Conservation (phyloP, 106 monocot species). For the Acanthochlamys bracteata region DNA sequence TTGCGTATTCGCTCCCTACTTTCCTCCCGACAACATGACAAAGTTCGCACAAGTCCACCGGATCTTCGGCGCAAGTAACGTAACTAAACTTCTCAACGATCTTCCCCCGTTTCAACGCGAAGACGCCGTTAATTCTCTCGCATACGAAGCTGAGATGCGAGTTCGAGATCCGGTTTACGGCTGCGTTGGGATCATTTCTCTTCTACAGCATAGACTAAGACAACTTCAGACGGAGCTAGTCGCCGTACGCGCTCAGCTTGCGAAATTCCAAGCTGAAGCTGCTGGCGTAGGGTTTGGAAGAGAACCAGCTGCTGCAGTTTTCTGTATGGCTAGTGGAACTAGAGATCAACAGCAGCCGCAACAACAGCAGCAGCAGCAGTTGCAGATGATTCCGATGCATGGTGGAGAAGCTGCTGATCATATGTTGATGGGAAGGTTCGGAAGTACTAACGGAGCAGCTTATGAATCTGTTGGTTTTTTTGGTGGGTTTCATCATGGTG, state of each 20-base stretch:
- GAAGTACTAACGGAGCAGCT: background rate
- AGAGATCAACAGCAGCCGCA: slow-evolving; percentile 6
- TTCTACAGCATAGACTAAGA: slow-evolving; percentile 74
- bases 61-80: slow-evolving; percentile 92
- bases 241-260: slow-evolving; percentile 52
- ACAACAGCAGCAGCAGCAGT: slow-evolving; percentile 8
- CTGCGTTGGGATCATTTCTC: slow-evolving; percentile 78
- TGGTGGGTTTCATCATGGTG: background rate
- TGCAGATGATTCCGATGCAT: slow-evolving; percentile 2
- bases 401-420: background rate
- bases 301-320: background rate
- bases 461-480: background rate
- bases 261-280: slow-evolving; percentile 34
- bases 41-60: slow-evolving; percentile 89
- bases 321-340: background rate
- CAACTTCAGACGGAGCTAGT: slow-evolving; percentile 71
- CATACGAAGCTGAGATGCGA: slow-evolving; percentile 61
- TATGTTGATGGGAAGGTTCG: background rate
- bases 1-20: slow-evolving; percentile 94
- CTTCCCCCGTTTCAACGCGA: slow-evolving; percentile 58
- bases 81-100: slow-evolving; percentile 81
- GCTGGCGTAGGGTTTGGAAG: background rate
- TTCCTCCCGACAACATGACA: slow-evolving; percentile 84
- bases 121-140: slow-evolving; percentile 53
- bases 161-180: slow-evolving; percentile 86